Evolutionary conservation across 768 basidiomycete species (phyloP), one percentile per base, ranked within the genome.

Genomic region (Termitomyces sp.): DNA sequence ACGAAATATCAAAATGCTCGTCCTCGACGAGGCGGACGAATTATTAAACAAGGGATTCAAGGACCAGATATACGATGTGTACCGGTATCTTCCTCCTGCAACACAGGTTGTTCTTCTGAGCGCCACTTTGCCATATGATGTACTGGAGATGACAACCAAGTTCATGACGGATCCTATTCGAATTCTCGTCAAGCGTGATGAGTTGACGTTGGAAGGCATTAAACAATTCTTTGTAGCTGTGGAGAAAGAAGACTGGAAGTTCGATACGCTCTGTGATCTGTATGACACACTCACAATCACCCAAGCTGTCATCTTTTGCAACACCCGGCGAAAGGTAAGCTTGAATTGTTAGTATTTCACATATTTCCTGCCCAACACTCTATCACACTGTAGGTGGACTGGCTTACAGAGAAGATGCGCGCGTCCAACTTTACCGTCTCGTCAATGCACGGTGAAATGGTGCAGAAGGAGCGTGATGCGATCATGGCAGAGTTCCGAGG

Each of bases 231-330:
- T 94, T 79, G 92, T 99, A 51, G 96, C 95, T 46, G 96, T 99
- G 56, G 96, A 98, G 76, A 97, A 98, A 76, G 96, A 99, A 73
- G 96, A 99, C 69, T 98, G 95, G 95, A 99, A 99, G 71, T 95
- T 97, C 68, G 95, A 98, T 74, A 98, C 95, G 0, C 81, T 99
- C 32, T 97, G 92, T 69, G 96, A 97, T 76, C 76, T 99, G 48
- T 98, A 97, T 74, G 96, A 98, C 72, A 98, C 96, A 29, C 85
- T 99, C 63, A 98, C 95, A 54, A 98, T 99, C 72, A 98, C 95
- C 7, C 96, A 98, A 81, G 96, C 95, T 48, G 95, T 98, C 70
- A 97, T 98, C 69, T 98, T 98, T 78, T 98, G 96, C 78, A 98
- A 98, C 77, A 98, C 94, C 16, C 83, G 93, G 66, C 82, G 95